Conservation (phyloP, 2,329 filamentous ascomycete species). For the Xylaria sp. region DNA sequence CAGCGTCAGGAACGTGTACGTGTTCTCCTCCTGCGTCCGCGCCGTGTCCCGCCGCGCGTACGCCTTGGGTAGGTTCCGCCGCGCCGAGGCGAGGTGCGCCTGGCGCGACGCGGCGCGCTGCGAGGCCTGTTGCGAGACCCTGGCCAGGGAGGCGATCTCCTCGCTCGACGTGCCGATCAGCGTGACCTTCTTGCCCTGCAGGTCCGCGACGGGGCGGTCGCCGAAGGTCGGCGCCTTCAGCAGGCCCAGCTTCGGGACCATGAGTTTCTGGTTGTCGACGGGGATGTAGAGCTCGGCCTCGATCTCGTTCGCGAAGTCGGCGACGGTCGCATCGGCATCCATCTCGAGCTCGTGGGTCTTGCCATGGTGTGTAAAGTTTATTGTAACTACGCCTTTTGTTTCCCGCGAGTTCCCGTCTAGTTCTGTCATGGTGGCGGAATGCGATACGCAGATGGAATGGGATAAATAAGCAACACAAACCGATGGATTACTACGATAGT, state of each 20-base stretch:
- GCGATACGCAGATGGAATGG: not conserved
- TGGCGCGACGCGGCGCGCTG: constrained; percentile 53
- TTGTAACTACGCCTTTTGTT: constrained; percentile 40
- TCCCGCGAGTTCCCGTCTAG: constrained; percentile 10
- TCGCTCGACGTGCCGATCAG: constrained; percentile 65
- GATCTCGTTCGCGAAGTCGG: constrained; percentile 64
- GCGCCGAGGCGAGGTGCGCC: constrained; percentile 41
- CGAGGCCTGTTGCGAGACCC: constrained; percentile 52
- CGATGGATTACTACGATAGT: not conserved
- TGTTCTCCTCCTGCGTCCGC: constrained; percentile 56
- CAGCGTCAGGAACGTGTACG: constrained; percentile 81
- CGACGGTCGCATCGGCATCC: constrained; percentile 49
- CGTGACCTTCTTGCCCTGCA: constrained; percentile 62
- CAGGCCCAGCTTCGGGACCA: constrained; percentile 66
- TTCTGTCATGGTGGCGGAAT: constrained; percentile 23
- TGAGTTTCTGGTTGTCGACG: constrained; percentile 66
- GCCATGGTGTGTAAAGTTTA: constrained; percentile 52
- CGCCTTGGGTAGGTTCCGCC: constrained; percentile 33
- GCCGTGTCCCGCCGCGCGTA: constrained; percentile 36
- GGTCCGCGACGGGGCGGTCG: constrained; percentile 50
- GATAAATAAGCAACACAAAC: not conserved
- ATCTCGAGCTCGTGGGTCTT: constrained; percentile 49
- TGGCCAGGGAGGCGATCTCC: constrained; percentile 60
- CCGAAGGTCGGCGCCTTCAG: constrained; percentile 68
- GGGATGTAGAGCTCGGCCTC: constrained; percentile 61